Evolutionary conservation across 2,329 filamentous ascomycete genomes (phyloP).

Genomic region (Acrocalymma vagum): DNA sequence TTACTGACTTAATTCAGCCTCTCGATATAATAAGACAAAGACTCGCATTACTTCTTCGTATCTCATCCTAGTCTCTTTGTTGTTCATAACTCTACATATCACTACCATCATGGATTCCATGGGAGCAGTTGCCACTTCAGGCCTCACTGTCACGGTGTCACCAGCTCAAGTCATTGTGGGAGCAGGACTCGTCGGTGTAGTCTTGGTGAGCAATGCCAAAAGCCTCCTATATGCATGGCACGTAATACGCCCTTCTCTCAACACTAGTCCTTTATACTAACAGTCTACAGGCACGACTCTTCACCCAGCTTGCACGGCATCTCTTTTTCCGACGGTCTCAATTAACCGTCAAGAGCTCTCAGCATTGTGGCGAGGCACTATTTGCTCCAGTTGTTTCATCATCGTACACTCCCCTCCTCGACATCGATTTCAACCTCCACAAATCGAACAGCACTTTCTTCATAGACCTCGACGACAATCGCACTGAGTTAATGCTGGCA

Average conservation of each 20-base stretch:
- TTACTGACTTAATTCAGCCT: too few species aligned
- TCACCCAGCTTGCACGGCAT: constrained; percentile 20
- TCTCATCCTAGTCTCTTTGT: too few species aligned
- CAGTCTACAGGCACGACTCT: constrained; percentile 15
- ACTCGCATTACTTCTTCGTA: too few species aligned
- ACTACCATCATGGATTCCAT: constrained; percentile 3
- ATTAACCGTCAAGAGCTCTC: constrained; percentile 33
- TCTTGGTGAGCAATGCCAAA: constrained; percentile 19
- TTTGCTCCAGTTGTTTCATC: constrained; percentile 73
- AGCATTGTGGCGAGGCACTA: constrained; percentile 52
- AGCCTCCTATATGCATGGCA: constrained; percentile 24
- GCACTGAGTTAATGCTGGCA: constrained; percentile 75
- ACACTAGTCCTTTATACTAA: constrained; percentile 4
- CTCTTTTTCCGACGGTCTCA: constrained; percentile 15
- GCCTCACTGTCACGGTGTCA: constrained; percentile 10
- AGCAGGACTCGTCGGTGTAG: constrained; percentile 7
- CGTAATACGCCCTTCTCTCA: constrained; percentile 12
- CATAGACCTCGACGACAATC: constrained; percentile 78
- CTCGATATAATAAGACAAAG: too few species aligned
- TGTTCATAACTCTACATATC: too few species aligned
- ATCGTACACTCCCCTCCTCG: constrained; percentile 71
- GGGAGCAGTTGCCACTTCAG: constrained; percentile 2
- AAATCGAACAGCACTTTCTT: constrained; percentile 85
- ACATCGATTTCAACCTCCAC: constrained; percentile 84
- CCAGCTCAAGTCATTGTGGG: constrained; percentile 14